Conservation (phyloP, 257 asterid species). For the Nicotiana noctiflora region DNA sequence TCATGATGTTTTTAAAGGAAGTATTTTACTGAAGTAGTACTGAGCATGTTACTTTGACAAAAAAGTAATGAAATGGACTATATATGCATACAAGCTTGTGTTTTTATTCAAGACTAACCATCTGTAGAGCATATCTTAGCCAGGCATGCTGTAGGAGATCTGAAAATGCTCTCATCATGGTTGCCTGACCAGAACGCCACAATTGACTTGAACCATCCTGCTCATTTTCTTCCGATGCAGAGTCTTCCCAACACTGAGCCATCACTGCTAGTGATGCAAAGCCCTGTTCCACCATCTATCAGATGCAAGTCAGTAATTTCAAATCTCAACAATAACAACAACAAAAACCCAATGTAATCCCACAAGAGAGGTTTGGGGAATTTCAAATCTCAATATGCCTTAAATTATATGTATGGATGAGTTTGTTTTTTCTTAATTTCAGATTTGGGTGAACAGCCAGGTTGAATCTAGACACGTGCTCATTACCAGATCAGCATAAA, state of each 20-base stretch:
- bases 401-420: not conserved
- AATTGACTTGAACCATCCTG: slow-evolving; percentile 17
- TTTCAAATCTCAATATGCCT: not conserved
- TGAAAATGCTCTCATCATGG: slow-evolving; percentile 29
- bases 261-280: slow-evolving; percentile 36
- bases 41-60: not conserved
- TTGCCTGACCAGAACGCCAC: slow-evolving; percentile 18
- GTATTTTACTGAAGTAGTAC: not conserved
- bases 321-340: no score
- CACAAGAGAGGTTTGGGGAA: no score
- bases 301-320: not conserved
- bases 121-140: slow-evolving; percentile 21
- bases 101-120: slow-evolving; percentile 21
- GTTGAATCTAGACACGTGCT: not conserved
- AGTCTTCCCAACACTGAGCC: slow-evolving; percentile 32
- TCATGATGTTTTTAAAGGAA: not conserved
- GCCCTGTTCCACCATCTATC: slow-evolving; percentile 34
- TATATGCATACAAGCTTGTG: not conserved
- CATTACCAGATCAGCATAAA: not conserved
- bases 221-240: slow-evolving; percentile 23
- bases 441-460: not conserved
- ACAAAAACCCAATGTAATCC: no score
- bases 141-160: slow-evolving; percentile 32
- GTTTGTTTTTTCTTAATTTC: not conserved
- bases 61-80: not conserved